These are phyloP conservation scores for Solanum clarkiae DNA, from an alignment of 257 asterid species.

Conservation along the genomic window DNA sequence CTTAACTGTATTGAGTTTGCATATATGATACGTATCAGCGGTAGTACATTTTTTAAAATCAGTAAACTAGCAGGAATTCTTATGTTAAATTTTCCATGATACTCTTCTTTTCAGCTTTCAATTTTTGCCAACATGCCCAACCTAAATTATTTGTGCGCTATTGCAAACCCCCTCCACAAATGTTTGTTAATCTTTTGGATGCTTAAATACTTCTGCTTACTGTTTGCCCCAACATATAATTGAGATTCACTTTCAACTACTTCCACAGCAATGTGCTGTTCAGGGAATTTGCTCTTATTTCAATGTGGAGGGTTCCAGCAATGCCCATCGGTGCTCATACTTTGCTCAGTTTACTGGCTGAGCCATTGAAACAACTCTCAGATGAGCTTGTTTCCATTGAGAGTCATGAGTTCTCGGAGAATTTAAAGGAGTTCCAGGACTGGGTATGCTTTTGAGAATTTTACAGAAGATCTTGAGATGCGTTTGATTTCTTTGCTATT, in stretches of 20 bases:
- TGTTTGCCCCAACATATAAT: background rate
- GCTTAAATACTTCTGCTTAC: background rate
- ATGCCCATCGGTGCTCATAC: slow-evolving; percentile 91
- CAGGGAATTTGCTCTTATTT: slow-evolving; percentile 91
- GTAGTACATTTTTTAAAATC: background rate
- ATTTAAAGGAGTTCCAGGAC: slow-evolving; percentile 84
- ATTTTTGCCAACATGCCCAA: background rate
- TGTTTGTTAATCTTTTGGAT: background rate
- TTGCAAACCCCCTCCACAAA: background rate
- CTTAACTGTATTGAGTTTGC: background rate
- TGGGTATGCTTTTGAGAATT: slow-evolving; percentile 54
- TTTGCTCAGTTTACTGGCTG: slow-evolving; percentile 88
- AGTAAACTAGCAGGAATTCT: background rate
- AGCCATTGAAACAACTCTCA: slow-evolving; percentile 76
- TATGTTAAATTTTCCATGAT: background rate
- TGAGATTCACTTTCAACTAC: slow-evolving; percentile 12
- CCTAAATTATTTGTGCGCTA: background rate
- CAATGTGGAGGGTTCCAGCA: slow-evolving; percentile 98
- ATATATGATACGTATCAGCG: background rate
- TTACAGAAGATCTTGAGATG: background rate
- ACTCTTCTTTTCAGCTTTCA: background rate
- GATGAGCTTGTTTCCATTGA: slow-evolving; percentile 45
- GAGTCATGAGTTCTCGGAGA: slow-evolving; percentile 52
- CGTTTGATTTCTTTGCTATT: background rate
- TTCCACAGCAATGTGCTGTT: slow-evolving; percentile 74